Evolutionary conservation across 345 rosid genomes (phyloP), one percentile per base, ranked within the genome.

Genomic region (Salix dunnii): DNA sequence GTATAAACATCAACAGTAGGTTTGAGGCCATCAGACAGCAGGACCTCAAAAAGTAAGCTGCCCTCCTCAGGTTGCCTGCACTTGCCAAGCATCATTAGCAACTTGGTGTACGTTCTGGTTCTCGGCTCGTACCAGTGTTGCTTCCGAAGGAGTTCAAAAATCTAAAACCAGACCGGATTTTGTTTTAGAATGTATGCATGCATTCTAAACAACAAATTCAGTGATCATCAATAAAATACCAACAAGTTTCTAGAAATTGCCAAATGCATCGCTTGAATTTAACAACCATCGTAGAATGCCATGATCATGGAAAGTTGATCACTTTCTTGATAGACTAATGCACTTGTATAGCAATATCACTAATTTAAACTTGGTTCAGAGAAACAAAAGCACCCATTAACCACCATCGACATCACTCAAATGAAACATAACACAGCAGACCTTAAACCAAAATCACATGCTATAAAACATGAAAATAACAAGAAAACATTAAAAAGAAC

Each of bases 121-220:
- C 94, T 88, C 61, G 97, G 92, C 68, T 85, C 83, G 73, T 94
- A 91, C 97, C 97, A 92, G 1, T 84, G 90, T 75, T 94, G 94
- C 84, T 86, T 85, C 14, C 92, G 91, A 28, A 94, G 92, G 79
- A 91, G 97, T 67, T 78, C 81, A 74, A 92, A 91, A 71, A 92
- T 91, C 95, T 90, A 80, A 63, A 70, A 61, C 27, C 25, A 27
- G 42, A 43, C 61, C 51, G 48, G 55, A 75, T n/a, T 20, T 55
- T 21, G n/a, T n/a, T 21, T 9, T 55, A 55, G 61, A 65, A 27
- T 16, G n/a, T 33, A 65, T 65, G 18, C 20, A 60, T 5, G 69
- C 8, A 17, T 38, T 75, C 33, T 12, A 75, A n/a, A 25, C 40
- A 7, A 17, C 33, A 51, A 67, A 53, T 33, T 48, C 12, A 27